Base-by-base conservation (phyloP, 2,329 filamentous ascomycete species). In the Sporothrix protearum region DNA sequence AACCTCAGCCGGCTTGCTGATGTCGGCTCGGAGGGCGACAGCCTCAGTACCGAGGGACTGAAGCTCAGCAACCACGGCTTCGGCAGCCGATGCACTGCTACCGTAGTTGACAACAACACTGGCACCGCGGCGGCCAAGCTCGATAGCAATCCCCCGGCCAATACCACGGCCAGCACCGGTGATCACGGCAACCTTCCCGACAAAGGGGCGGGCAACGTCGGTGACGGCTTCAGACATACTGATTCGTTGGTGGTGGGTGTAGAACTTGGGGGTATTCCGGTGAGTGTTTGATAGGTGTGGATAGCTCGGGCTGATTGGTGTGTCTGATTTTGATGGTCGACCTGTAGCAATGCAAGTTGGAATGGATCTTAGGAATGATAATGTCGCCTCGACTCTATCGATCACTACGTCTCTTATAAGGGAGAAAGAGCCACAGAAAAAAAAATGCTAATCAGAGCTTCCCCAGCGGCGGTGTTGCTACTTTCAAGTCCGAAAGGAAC, bases 51-150 rank as follows among this genome's bases (percentile, higher is more conserved):
- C 88, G 76, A 88, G 86, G 81, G 81, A 75, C 36, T 82, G 82
- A 25, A 90, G 84, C 76, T 87, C 80, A 16, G 81, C 74, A 68
- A 91, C 87, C 0, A 91, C 81, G 8, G 80, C 82, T 39, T 90
- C 83, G 28, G 90, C 90, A 0, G 86, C 82, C 28, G 79, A 78
- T 45, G 83, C 79, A 76, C 87, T 86, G 68, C 85, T 85, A 71
- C 85, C 82, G 80, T 92, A 92, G 83, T 92, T 92, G 78, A 92
- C 85, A 33, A 91, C 83, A 69, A 92, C 83, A 71, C 83, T 87
- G 76, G 86, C 87, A 53, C 89, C 89, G 74, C 88, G 88, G 78
- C 85, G 84, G 78, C 86, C 89, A 53, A 92, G 87, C 80, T 91
- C 89, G 70, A 91, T 83, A 74, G 89, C 89, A 69, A 90, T 90